Percentiles rank a stretch among this genome's conserved stretches.
phyloP scores from a whole-genome alignment of 441 rosid genomes.

The Pelargonium cotyledonis region DNA sequence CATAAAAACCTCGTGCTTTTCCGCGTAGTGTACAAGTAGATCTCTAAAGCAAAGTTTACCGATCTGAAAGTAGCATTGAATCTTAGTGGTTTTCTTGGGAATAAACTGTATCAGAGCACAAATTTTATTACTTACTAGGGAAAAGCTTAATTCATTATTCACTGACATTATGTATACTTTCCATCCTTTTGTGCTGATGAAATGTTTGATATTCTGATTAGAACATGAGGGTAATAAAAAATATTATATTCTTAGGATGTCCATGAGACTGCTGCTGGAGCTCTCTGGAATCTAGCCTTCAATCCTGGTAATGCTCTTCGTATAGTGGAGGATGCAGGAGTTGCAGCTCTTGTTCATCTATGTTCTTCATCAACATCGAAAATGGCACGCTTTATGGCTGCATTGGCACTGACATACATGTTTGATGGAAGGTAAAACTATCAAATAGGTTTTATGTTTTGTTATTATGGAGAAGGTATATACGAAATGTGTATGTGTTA shows the following conservation, averaged over 20 bases:
- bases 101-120: too few relatives aligned
- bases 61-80: too few relatives aligned
- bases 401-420: slow-evolving; percentile 88
- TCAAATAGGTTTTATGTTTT: neutral
- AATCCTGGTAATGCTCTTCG: slow-evolving; percentile 79
- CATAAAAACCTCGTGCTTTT: too few relatives aligned
- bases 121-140: too few relatives aligned
- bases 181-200: neutral
- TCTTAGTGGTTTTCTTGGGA: too few relatives aligned
- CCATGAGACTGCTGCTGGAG: slow-evolving; percentile 98
- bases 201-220: neutral
- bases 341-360: slow-evolving; percentile 79
- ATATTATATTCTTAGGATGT: slow-evolving; percentile 59
- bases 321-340: slow-evolving; percentile 93
- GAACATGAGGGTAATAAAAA: neutral
- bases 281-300: slow-evolving; percentile 97
- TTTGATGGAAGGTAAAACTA: slow-evolving; percentile 77
- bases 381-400: slow-evolving; percentile 99
- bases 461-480: neutral
- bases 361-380: slow-evolving; percentile 77
- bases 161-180: neutral
- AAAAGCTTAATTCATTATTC: too few relatives aligned
- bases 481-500: neutral
- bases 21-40: too few relatives aligned
- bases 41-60: too few relatives aligned